Base-by-base conservation (phyloP, 192 early-diverging fungal genomes). In the Mortierella antarctica region DNA sequence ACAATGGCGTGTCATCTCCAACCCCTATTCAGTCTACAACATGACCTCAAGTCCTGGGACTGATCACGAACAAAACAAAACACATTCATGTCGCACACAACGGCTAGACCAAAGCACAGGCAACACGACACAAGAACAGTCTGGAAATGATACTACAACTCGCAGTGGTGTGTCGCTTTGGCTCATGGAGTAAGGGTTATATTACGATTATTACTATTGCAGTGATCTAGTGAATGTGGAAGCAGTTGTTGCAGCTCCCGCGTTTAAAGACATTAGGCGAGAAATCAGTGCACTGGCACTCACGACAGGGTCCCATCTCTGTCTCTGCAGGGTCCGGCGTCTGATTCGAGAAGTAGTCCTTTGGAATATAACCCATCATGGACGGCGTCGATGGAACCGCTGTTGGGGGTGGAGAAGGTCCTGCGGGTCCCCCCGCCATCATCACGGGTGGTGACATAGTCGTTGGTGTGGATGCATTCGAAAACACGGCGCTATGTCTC, bases 221-320 rank as follows among this genome's bases (percentile, higher is more conserved):
- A 55, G 15, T 55, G n/a, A 2, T 55, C 55, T 72, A 84, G 42
- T 95, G 93, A 31, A 84, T 85, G 76, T 97, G 96, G 77, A 90
- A 94, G 84, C 96, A 97, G 70, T 91, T 94, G 75, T 86, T 94
- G 83, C 96, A 97, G 64, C 86, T 88, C 23, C 85, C 90, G 45
- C 85, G 83, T 67, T 91, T 90, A 81, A 95, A 95, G 13, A 91
- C 89, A 83, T 95, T 91, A 23, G 93, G 74, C 49, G 84, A 78
- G 84, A 89, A 94, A 45, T 95, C 93, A 40, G 84, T 76, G 85
- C 94, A 96, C 13, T 88, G 90, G 67, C 96, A 95, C 13, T 85
- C 84, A 41, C 81, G 70, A 62, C 89, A 92, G n/a, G 83, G 67
- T 6, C 73, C 81, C 57, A 71, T 83, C 7, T 82, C 63, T 4